Evolutionary conservation across 2,329 filamentous ascomycete species (phyloP), one percentile per base, ranked within the genome.

Genomic region (Gaeumannomyces sp.): DNA sequence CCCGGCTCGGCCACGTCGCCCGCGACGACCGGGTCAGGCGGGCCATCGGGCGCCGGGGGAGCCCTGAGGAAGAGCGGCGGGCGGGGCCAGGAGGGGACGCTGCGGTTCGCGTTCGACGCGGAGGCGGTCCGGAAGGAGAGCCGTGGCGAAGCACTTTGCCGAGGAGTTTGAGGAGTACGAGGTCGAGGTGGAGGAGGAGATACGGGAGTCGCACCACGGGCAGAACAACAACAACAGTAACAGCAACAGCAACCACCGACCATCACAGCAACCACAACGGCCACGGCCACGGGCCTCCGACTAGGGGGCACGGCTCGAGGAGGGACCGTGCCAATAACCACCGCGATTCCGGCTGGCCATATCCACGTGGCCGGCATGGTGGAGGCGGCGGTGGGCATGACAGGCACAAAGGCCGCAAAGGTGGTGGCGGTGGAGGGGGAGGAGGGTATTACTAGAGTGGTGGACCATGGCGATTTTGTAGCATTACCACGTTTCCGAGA

Each of bases 21-120:
- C 1, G 76, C 74, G 3, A 78, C 76, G 0, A 76, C 76, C 3
- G 72, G 73, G 19, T 76, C 77, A 4, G 73, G 75, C 13, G 53
- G 53, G 22, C 53, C 45, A 69, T 73, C 77, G 1, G 76, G 76
- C 27, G 73, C 70, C 62, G 72, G 69, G 58, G 72, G 70, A 64
- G 70, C 69, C 27, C 68, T 69, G 33, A 57, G 50, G 61, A 63
- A 56, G 31, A 50, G 56, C 27, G 33, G 62, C 22, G 56, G 22
- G 56, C 67, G 80, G 80, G 73, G 64, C 76, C 75, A 83, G 70
- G 89, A 92, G 28, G 90, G 90, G 8, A 96, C 94, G 0, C 87
- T 96, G 69, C 86, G 95, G 8, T 98, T 97, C 75, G 92, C 97
- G 76, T 88, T 98, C 61, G 91, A 97, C 68, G 86, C 89, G 0